Evolutionary conservation across 2,329 filamentous ascomycete species (phyloP).

Genomic region (Aspergillus sojae): DNA sequence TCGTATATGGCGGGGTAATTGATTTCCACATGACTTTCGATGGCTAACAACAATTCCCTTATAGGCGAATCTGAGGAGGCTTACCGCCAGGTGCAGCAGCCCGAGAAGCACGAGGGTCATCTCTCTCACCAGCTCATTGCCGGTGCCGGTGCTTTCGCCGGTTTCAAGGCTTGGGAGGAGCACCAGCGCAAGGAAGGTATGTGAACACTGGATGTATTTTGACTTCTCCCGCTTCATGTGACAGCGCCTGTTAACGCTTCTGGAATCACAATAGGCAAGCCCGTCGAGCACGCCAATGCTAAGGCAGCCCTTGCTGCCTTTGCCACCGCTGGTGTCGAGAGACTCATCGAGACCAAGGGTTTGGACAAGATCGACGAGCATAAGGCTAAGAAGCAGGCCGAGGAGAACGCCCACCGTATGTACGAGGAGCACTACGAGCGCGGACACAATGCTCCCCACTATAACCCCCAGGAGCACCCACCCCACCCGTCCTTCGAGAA

Average conservation of each 20-base stretch:
- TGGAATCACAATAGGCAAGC: conserved; percentile 50
- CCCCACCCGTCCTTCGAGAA: conserved; percentile 32
- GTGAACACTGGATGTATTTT: conserved; percentile 17
- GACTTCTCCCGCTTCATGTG: not conserved
- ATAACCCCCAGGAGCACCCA: conserved; percentile 51
- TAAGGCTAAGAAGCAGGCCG: conserved; percentile 40
- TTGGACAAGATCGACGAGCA: conserved; percentile 61
- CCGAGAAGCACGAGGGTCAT: conserved; percentile 59
- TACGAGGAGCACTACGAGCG: conserved; percentile 65
- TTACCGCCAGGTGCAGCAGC: conserved; percentile 58
- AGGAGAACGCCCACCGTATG: conserved; percentile 60
- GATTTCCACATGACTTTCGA: not conserved
- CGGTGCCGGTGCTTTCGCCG: conserved; percentile 75
- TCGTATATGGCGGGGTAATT: not conserved
- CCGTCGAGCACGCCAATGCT: no score
- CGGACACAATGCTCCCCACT: conserved; percentile 50
- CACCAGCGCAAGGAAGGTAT: conserved; percentile 69
- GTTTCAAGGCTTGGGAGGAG: conserved; percentile 79
- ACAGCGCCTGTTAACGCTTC: not conserved
- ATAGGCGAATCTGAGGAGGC: conserved; percentile 56
- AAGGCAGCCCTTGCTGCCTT: conserved; percentile 55
- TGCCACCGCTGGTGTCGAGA: conserved; percentile 75
- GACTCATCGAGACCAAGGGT: conserved; percentile 72
- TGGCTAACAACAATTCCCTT: not conserved
- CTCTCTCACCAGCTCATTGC: conserved; percentile 74